These are phyloP conservation scores for Saccharomycopsis fibuligera DNA, from an alignment of 805 yeast species.

Conservation along the genomic window DNA sequence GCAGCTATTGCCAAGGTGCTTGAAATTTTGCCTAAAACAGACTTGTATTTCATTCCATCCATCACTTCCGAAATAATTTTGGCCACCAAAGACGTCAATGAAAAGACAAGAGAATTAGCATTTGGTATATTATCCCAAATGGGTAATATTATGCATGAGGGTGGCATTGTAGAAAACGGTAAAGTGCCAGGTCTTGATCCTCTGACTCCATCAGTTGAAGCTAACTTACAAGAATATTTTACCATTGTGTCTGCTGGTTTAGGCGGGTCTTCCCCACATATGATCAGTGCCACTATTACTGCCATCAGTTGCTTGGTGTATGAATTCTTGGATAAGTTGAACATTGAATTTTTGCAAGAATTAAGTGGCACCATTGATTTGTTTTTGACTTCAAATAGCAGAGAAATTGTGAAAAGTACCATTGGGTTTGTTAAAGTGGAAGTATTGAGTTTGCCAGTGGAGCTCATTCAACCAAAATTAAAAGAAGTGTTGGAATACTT, in stretches of 20 bases:
- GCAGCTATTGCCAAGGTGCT: constrained; percentile 57
- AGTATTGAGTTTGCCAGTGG: constrained; percentile 74
- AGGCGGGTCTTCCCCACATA: constrained; percentile 88
- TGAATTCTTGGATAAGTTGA: constrained; percentile 70
- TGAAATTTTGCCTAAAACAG: constrained; percentile 53
- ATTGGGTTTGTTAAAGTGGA: constrained; percentile 93
- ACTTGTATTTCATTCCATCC: constrained; percentile 73
- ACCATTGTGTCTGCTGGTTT: constrained; percentile 95
- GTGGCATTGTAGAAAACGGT: constrained; percentile 59
- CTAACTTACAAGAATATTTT: constrained; percentile 74
- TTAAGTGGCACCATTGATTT: constrained; percentile 81
- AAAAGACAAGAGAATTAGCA: constrained; percentile 79
- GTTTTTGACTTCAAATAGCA: constrained; percentile 81
- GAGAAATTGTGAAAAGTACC: constrained; percentile 91
- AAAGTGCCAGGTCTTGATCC: constrained; percentile 62
- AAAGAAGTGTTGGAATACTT: constrained; percentile 61
- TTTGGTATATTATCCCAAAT: constrained; percentile 68
- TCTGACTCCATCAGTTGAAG: constrained; percentile 53
- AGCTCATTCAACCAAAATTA: constrained; percentile 60
- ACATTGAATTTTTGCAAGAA: constrained; percentile 57
- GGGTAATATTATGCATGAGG: constrained; percentile 66
- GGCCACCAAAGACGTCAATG: constrained; percentile 88
- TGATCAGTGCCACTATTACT: constrained; percentile 94
- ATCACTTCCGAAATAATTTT: constrained; percentile 82
- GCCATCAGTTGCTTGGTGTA: constrained; percentile 81